These are phyloP conservation scores for Neltuma alba DNA, from an alignment of 306 rosid species.

Conservation along the genomic window DNA sequence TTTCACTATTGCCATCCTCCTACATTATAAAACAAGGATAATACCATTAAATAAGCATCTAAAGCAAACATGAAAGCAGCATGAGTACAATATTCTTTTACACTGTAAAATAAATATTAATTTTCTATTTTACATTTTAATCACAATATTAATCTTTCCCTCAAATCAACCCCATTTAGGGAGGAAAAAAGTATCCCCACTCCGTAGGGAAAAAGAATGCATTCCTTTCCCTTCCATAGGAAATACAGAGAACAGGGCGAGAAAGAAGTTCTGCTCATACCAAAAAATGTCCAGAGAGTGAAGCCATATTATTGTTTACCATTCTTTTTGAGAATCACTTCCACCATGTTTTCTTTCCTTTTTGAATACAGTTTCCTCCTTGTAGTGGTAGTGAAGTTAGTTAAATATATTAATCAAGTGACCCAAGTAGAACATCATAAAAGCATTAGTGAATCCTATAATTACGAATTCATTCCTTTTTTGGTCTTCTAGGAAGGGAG, in stretches of 20 bases:
- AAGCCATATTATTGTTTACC: constrained; percentile 11
- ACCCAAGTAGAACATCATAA: constrained; percentile 19
- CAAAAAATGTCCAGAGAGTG: constrained; percentile 2
- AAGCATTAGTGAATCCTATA: neutral
- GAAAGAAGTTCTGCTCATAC: neutral
- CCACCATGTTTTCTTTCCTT: neutral
- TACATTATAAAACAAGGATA: constrained; percentile 33
- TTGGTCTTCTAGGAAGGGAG: neutral
- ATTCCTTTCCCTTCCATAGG: neutral
- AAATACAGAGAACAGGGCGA: neutral
- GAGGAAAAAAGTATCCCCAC: neutral
- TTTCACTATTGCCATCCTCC: constrained; percentile 51
- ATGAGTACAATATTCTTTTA: constrained; percentile 1
- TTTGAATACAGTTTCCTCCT: neutral
- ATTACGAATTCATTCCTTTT: neutral
- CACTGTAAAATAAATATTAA: constrained; percentile 15
- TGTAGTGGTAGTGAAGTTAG: neutral
- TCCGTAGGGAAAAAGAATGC: neutral
- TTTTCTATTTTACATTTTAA: constrained; percentile 9
- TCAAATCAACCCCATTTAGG: neutral
- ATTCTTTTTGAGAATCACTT: neutral
- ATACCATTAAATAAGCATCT: constrained; percentile 17
- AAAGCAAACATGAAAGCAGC: constrained; percentile 13
- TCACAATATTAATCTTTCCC: neutral
- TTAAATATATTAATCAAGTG: neutral